Base-by-base conservation (phyloP, 345 rosid species). In the Erodium maritimum region DNA sequence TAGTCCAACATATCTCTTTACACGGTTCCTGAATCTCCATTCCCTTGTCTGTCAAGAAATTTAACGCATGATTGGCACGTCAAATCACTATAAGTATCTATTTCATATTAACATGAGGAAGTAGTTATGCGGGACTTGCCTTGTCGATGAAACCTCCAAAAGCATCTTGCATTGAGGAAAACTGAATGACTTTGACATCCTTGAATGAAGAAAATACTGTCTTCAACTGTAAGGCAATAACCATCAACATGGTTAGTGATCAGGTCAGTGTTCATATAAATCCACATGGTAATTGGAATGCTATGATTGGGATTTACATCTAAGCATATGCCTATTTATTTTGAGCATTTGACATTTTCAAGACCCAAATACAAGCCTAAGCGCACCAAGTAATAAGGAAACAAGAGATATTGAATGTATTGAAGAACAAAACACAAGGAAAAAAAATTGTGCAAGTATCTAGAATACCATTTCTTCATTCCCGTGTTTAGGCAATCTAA, bases 121-220 rank as follows among this genome's bases (percentile, higher is more conserved):
- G 50, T 22, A 42, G 50, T 11, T 18, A 22, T 53, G 17, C 20
- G 0, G 22, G 23, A 67, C 81, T 80, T 74, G 69, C 99, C 95
- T 79, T 80, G 77, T 89, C 85, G 2, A 82, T 63, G 65, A 87
- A 89, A 58, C 90, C 91, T 0, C 34, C 65, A 78, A 89, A 93
- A 63, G 91, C 90, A 68, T 87, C 85, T 82, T 87, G 81, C 82
- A 93, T 64, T 12, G 99, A 86, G 53, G 96, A 83, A 69, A 93
- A 93, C 58, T 87, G 83, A 64, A 89, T 77, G 64, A 93, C 82
- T 79, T 87, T 93, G 65, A 87, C 80, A 71, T 89, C 77, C 60
- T 73, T 70, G 80, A 85, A 86, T 21, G 82, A 65, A 54, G 91
- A 78, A 78, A 93, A 93, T 45, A 78, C 75, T 9, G 75, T 61